A percentile compares a stretch with the other conserved stretches of the same genome.
Conservation (phyloP, 306 rosid species). For the Abrus pulchellus region DNA sequence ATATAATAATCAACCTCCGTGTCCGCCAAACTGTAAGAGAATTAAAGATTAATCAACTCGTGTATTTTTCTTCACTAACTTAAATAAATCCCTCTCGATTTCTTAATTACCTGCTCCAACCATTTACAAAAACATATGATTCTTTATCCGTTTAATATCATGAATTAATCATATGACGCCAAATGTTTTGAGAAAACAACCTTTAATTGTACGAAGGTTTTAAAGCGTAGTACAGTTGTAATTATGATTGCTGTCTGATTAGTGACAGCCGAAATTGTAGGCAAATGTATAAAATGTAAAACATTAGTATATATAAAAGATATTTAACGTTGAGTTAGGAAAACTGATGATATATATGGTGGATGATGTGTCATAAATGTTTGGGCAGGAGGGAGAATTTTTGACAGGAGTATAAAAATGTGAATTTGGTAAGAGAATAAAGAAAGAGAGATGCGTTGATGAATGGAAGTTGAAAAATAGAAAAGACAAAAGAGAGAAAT, state of each 20-base stretch:
- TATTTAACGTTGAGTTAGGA: no score
- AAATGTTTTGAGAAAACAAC: not conserved
- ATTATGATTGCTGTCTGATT: no score
- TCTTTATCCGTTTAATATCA: not conserved
- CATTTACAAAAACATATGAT: not conserved
- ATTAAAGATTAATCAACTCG: not conserved
- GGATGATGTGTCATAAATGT: not conserved
- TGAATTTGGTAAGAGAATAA: conserved; percentile 29
- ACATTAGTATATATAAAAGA: no score
- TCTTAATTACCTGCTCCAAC: conserved; percentile 30
- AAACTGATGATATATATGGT: not conserved
- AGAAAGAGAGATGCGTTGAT: not conserved
- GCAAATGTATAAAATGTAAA: not conserved
- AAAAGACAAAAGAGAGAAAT: conserved; percentile 55
- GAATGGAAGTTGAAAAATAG: not conserved
- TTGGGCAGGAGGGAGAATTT: not conserved
- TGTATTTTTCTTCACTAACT: not conserved
- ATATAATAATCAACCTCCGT: not conserved
- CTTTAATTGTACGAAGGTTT: not conserved
- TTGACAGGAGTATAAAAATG: not conserved
- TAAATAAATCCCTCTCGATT: conserved; percentile 3
- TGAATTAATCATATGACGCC: not conserved
- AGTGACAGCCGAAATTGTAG: not conserved
- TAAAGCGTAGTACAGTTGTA: not conserved
- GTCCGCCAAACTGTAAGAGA: not conserved